Evolutionary conservation across 805 yeast genomes (phyloP), one percentile per base, ranked within the genome.

Genomic region (Metschnikowia similis): DNA sequence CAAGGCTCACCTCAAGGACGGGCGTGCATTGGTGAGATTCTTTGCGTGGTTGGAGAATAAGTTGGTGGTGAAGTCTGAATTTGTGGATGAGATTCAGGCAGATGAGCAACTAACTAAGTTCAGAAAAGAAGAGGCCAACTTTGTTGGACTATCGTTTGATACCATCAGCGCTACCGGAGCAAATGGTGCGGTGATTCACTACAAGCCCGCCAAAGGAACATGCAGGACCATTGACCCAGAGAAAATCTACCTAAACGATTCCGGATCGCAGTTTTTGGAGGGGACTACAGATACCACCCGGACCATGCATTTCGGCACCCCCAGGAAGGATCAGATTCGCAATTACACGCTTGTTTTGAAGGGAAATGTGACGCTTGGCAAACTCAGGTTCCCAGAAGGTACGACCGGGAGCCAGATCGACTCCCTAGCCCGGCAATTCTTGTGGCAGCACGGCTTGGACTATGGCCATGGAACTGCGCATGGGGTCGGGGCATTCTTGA

Each of bases 181-280:
- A 10, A 87, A 86, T 63, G 87, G 89, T 8, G 87, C 94, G 1
- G 72, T 87, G 30, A 84, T 87, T 52, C 95, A 87, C 64, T 87
- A 87, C 63, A 70, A 81, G 38, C 94, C 95, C 4, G 57, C 63
- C 10, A 62, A 66, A 45, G 70, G 70, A 2, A 61, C 65, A 9
- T 72, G 77, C 51, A 58, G 79, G 6, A 65, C 75, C 8, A 80
- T 82, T 40, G 77, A 81, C 55, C 84, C 83, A 6, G 66, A 69
- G 35, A 74, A 78, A 44, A 67, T 81, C 21, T 82, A 80, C 60
- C 69, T 82, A 40, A 72, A 77, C 58, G 87, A 82, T 61, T 75
- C 83, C 2, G 86, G 87, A 7, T 72, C 82, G 10, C 87, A 82
- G 56, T 82, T 77, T 56, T 69, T 79, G 50, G 84, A 81, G 50